Percentiles rank a stretch among this genome's conserved stretches.
Conservation (phyloP, 768 basidiomycete species). For the Mycena indigotica region DNA sequence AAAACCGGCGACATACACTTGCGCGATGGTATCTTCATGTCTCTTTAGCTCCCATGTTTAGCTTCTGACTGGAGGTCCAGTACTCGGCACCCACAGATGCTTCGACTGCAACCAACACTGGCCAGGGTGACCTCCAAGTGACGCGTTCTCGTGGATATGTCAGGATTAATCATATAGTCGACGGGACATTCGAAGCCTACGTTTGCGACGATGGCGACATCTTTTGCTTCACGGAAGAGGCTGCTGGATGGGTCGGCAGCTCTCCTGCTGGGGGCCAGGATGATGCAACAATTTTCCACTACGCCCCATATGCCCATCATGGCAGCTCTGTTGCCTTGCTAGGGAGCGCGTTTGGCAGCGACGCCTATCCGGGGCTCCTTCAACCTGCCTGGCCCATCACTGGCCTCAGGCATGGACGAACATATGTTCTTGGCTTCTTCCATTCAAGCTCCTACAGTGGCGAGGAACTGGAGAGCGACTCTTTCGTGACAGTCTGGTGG, state of each 20-base stretch:
- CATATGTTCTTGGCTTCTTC: slow-evolving; percentile 23
- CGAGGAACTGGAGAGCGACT: slow-evolving; percentile 4
- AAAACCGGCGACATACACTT: slow-evolving; percentile 17
- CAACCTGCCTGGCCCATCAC: slow-evolving; percentile 3
- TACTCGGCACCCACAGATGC: slow-evolving; percentile 14
- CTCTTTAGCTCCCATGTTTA: not conserved
- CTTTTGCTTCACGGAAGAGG: slow-evolving; percentile 16
- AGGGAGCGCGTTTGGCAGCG: slow-evolving; percentile 19
- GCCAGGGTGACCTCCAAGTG: slow-evolving; percentile 19
- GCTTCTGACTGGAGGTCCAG: slow-evolving; percentile 4
- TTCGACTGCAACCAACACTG: slow-evolving; percentile 20
- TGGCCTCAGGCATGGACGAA: slow-evolving; percentile 6
- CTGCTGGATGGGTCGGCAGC: slow-evolving; percentile 16
- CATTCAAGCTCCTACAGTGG: slow-evolving; percentile 21
- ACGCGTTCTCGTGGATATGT: slow-evolving; percentile 21
- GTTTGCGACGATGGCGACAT: slow-evolving; percentile 1
- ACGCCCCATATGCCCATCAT: slow-evolving; percentile 17
- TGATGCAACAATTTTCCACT: slow-evolving; percentile 28
- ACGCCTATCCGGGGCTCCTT: slow-evolving; percentile 14
- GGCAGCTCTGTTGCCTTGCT: slow-evolving; percentile 19
- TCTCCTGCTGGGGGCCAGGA: slow-evolving; percentile 7
- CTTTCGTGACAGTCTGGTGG: slow-evolving; percentile 23
- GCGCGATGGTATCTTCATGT: slow-evolving; percentile 15
- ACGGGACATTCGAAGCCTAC: slow-evolving; percentile 20
- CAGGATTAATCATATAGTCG: slow-evolving; percentile 11